Base-by-base conservation (phyloP, 2,329 filamentous ascomycete genomes). In the Ramichloridium luteum region DNA sequence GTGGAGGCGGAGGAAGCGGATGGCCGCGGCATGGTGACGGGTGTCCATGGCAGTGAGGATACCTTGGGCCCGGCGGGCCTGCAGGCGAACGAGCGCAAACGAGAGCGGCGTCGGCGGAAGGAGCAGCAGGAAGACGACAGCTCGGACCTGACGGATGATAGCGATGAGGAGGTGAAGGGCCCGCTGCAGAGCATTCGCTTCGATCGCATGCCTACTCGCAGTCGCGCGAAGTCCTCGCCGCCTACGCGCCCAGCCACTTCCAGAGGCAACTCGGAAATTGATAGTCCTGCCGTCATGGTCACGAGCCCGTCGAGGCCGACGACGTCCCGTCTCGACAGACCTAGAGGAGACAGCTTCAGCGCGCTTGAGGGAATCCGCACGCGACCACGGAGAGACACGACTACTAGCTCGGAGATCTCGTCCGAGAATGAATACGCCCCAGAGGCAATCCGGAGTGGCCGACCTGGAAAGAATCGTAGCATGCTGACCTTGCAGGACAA, bases 121-220 rank as follows among this genome's bases (percentile, higher is more conserved):
- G 79, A 86, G 55, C 77, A 82, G 54, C 72, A 83, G 61, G 80
- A 85, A 44, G 82, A 90, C 48, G 82, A 88, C 50, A 90, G 82
- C 56, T 86, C 80, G 49, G 82, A 88, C 47, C 61, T 88, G 32
- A 85, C 77, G 51, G 82, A 90, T 47, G 80, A 88, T 45, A 88
- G 80, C 46, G 80, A 85, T 31, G 66, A 71, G 1, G 78, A 83
- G 14, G 48, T 38, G 35, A 56, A 58, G 31, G 75, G 80, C 32
- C 79, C 81, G 27, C 79, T 80, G 2, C 83, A 92, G 53, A 83
- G 92, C 55, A 93, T 96, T 54, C 86, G 88, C 51, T 98, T 98
- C 57, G 76, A 80, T 29, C 96, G 96, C 59, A 88, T 94, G 82
- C 88, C 90, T 1, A 70, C 93, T 26, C 74, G 86, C 16, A 76